Evolutionary conservation across 495 filamentous ascomycete species (phyloP).

Genomic region (Clavariopsis aquatica): DNA sequence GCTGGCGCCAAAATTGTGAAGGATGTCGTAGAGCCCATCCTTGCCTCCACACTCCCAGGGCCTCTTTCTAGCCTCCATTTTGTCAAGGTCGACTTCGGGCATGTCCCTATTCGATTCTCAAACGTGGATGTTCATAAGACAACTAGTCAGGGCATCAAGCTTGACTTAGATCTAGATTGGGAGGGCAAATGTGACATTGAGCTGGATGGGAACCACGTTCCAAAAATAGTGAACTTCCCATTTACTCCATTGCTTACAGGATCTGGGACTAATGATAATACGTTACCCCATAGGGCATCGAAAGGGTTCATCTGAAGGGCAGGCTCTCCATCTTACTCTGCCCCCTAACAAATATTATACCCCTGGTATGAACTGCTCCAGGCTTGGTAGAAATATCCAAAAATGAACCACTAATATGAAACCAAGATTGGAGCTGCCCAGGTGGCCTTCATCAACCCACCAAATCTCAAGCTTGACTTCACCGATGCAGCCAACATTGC

Average conservation of each 20-base stretch:
- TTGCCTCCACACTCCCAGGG: conserved; percentile 46
- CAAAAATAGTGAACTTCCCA: conserved; percentile 42
- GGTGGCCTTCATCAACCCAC: conserved; percentile 50
- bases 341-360: conserved; percentile 48
- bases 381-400: background rate
- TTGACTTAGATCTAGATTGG: conserved; percentile 51
- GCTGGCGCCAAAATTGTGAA: conserved; percentile 46
- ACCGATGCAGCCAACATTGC: conserved; percentile 49
- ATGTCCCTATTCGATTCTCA: conserved; percentile 43
- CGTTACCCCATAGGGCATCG: conserved; percentile 42
- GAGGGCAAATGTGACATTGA: conserved; percentile 49
- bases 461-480: conserved; percentile 46
- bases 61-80: conserved; percentile 46
- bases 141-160: conserved; percentile 46
- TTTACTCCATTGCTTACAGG: background rate
- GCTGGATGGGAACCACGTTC: conserved; percentile 46
- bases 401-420: conserved; percentile 5
- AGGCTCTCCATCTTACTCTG: conserved; percentile 46
- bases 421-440: conserved; percentile 49
- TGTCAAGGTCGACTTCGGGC: conserved; percentile 48
- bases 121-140: conserved; percentile 48
- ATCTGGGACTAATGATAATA: background rate
- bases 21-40: conserved; percentile 48
- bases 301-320: conserved; percentile 49
- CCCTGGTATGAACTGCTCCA: conserved; percentile 39